Evolutionary conservation across 371 early-diverging fungal genomes (phyloP), one percentile per base, ranked within the genome.

Genomic region (Mucor lusitanicus): DNA sequence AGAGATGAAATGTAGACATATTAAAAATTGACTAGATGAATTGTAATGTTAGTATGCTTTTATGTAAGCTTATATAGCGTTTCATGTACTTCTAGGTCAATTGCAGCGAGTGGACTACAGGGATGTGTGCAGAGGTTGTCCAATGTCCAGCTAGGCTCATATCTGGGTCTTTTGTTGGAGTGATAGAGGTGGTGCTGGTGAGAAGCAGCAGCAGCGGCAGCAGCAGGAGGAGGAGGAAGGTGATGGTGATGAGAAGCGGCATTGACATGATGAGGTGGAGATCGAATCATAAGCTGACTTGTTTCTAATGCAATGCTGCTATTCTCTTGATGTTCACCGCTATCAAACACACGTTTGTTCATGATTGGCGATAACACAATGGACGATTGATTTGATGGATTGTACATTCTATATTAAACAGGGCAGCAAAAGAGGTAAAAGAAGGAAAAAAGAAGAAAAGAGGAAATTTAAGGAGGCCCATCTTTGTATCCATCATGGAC

Each of bases 21-120:
- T 77, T 75, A 63, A 80, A 80, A 21, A 80, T 68, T 21, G 77
- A 69, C 80, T 82, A 59, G 3, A 42, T 48, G 19, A n/a, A 50
- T 53, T 11, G 32, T 39, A 25, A 19, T 67, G 28, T 44, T 65
- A 59, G 30, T 48, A 39, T 0, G 42, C 33, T 0, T n/a, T 54
- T 63, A 28, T 54, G 61, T 63, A 54, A 39, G 46, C 62, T 62
- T 23, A 42, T 55, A 56, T 39, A 42, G 21, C 48, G 25, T 61
- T 33, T 30, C 44, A 30, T 37, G 37, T 48, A 82, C 82, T 68
- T 82, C 77, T 44, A 82, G 64, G 15, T 78, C 74, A 61, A 73
- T 58, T 17, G 69, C 64, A n/a, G 75, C 80, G 21, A 82, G 59
- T 21, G 73, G 70, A 50, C 77, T 76, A 61, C 67, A 72, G 13